Conservation (phyloP, 2,329 filamentous ascomycete genomes). For the Alternaria incomplexa region DNA sequence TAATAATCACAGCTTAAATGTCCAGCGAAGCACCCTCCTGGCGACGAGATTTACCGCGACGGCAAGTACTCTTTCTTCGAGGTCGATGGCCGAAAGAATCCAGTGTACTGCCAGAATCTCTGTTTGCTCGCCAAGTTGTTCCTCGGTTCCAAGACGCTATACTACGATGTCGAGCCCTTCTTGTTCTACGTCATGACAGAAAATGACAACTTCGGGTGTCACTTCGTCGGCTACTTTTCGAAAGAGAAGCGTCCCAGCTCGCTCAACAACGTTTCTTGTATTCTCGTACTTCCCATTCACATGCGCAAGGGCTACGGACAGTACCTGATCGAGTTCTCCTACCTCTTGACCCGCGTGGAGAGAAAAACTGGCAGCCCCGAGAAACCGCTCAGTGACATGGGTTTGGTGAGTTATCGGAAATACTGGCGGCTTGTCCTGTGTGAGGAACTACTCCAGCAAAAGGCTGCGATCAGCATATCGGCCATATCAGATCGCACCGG, state of each 20-base stretch:
- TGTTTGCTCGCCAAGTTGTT: conserved; percentile 96
- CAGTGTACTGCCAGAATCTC: conserved; percentile 98
- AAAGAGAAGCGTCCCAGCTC: conserved; percentile 96
- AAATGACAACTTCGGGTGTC: conserved; percentile 87
- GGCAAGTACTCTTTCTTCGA: conserved; percentile 94
- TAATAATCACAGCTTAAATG: conserved; percentile 69
- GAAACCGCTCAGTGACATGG: conserved; percentile 98
- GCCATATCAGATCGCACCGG: conserved; percentile 87
- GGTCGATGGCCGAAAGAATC: conserved; percentile 94
- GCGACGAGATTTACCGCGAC: conserved; percentile 96
- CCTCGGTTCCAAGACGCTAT: conserved; percentile 96
- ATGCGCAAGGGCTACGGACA: conserved; percentile 97
- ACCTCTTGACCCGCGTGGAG: conserved; percentile 91
- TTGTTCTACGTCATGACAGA: conserved; percentile 97
- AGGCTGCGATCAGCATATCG: conserved; percentile 61
- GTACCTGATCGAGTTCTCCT: conserved; percentile 96
- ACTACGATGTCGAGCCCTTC: conserved; percentile 97
- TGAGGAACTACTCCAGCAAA: conserved; percentile 75
- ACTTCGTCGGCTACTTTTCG: conserved; percentile 99
- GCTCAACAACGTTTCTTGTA: conserved; percentile 97
- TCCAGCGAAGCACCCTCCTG: conserved; percentile 92
- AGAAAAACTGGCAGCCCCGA: conserved; percentile 94
- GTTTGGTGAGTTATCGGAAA: conserved; percentile 93
- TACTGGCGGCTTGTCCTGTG: conserved; percentile 95
- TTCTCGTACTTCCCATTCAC: conserved; percentile 92